Evolutionary conservation across 2,329 filamentous ascomycete species (phyloP), one percentile per base, ranked within the genome.

Genomic region (Colletotrichum sp.): DNA sequence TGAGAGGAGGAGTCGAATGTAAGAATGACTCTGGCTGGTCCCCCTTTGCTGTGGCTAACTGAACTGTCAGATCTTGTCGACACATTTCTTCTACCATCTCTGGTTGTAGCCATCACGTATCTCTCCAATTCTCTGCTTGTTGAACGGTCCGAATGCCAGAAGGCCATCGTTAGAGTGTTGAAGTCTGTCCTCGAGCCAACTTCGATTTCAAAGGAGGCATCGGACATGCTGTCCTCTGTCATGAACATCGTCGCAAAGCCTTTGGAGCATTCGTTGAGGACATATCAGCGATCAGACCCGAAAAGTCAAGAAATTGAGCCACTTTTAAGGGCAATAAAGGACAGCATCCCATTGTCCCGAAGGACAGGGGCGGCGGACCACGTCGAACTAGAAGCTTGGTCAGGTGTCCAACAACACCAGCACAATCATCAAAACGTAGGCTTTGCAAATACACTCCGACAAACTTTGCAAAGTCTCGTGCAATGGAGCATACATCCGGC

Each of bases 1-100:
- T 97, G 1, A 95, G 94, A 82, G 91, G 92, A 15, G 95, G 95
- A 2, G 86, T 97, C 8, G 95, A 96, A 84, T 95, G 93, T 94
- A 81, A 87, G 92, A 24, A 86, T 9, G 62, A 34, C 24, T 21
- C 5, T 32, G 57, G 8, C 68, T 39, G n/a, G 21, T 32, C 65
- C 64, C 62, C 52, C 67, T 30, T 69, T 75, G 12, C n/a, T 9
- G 28, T 16, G 32, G 44, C 79, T 82, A 70, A 82, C 71, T 21
- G 15, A 4, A 55, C 6, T 5, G 4, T 21, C 76, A 94, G 92
- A 96, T 80, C 88, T 97, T 13, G 92, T 96, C 5, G 94, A 96
- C 78, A 94, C 95, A 0, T 96, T 96, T 78, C 85, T 97, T 3
- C 86, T 96, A n/a, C 95, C 95, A 0, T 94, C 94, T 0, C 88